Percentiles rank a stretch among this genome's conserved stretches.
phyloP scores from a whole-genome alignment of 148 eudicot species.

The Chenopodium quinoa region DNA sequence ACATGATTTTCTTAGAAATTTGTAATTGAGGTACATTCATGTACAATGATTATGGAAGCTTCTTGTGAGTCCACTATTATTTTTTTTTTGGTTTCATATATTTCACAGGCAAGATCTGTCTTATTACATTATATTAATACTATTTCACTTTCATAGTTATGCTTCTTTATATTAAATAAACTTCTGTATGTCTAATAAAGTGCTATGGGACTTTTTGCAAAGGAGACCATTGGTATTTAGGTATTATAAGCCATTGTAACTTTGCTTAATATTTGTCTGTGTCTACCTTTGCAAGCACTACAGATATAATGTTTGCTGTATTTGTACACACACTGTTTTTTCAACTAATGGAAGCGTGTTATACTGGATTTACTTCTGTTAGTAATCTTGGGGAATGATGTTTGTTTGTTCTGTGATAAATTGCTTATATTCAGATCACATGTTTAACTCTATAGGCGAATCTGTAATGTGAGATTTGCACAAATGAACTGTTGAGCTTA shows the following conservation, averaged over 20 bases:
- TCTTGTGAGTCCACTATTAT: constrained; percentile 2
- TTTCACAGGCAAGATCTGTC: not conserved
- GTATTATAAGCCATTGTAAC: not conserved
- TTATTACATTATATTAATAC: constrained; percentile 6
- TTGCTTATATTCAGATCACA: not conserved
- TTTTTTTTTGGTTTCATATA: not conserved
- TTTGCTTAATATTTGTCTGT: not conserved
- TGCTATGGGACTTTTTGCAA: not conserved
- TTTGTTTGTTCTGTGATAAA: not conserved
- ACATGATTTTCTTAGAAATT: not conserved
- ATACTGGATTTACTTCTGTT: not conserved
- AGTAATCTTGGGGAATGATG: not conserved
- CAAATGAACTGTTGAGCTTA: not conserved
- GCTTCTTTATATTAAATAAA: not conserved
- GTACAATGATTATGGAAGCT: constrained; percentile 10
- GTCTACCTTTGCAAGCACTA: not conserved
- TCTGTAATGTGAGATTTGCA: not conserved
- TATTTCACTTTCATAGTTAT: not conserved
- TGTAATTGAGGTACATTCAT: constrained; percentile 7
- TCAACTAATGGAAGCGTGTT: not conserved
- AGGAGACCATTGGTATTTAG: not conserved
- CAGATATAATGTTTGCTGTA: not conserved
- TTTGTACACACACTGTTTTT: not conserved
- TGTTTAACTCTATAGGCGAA: not conserved
- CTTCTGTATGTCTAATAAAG: not conserved